Evolutionary conservation across 2,329 filamentous ascomycete species (phyloP).

Genomic region (Cladorrhinum sp.): DNA sequence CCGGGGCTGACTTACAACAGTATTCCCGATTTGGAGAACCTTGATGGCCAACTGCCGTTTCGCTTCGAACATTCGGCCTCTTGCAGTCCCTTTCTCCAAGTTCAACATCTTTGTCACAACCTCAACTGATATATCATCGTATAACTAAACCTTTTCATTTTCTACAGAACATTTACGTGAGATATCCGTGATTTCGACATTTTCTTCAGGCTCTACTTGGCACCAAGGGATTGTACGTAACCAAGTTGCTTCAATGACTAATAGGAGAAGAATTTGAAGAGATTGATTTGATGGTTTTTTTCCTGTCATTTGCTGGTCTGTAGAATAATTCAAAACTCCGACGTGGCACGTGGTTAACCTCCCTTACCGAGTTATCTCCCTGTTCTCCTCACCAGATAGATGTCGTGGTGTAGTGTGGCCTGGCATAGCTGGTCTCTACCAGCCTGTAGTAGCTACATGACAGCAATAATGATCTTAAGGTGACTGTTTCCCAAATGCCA

Average conservation of each 20-base stretch:
- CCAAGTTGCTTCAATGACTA: background rate
- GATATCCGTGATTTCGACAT: background rate
- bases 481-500: too few relatives aligned
- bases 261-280: background rate
- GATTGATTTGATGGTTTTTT: background rate
- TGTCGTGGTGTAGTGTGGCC: too few relatives aligned
- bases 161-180: background rate
- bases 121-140: background rate
- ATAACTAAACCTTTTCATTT: background rate
- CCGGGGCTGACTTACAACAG: background rate
- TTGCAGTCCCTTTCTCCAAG: background rate
- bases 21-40: slow-evolving; percentile 13
- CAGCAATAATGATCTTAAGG: too few relatives aligned
- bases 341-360: background rate
- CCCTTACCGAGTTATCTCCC: background rate
- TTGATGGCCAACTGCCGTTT: slow-evolving; percentile 12
- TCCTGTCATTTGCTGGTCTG: background rate
- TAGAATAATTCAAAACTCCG: background rate
- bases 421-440: too few relatives aligned
- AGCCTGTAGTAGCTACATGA: too few relatives aligned
- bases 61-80: background rate
- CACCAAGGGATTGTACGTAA: background rate
- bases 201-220: background rate
- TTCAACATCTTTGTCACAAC: background rate
- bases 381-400: too few relatives aligned